A percentile compares a stretch with the other conserved stretches of the same genome.
These are phyloP conservation scores for Abelmoschus esculentus DNA, from an alignment of 345 rosid species.

Conservation along the genomic window DNA sequence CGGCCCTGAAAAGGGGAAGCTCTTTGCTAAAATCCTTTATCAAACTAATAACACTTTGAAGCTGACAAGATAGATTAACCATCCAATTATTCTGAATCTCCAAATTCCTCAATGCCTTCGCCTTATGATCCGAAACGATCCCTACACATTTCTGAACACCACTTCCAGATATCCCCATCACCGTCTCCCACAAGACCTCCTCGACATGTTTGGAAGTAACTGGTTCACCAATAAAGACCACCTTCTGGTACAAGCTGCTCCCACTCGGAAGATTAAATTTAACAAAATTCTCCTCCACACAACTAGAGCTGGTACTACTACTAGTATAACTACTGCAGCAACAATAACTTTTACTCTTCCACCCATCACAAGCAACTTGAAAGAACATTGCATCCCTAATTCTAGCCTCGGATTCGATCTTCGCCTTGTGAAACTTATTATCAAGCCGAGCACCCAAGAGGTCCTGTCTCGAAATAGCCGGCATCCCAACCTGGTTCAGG, in stretches of 20 bases:
- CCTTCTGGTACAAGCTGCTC: constrained; percentile 34
- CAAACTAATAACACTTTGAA: constrained; percentile 40
- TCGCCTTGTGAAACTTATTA: constrained; percentile 32
- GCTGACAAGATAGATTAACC: constrained; percentile 57
- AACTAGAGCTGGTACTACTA: background rate
- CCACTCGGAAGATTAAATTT: constrained; percentile 50
- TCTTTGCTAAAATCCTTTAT: constrained; percentile 44
- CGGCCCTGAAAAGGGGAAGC: constrained; percentile 35
- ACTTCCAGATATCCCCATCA: constrained; percentile 30
- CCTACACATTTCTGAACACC: constrained; percentile 44
- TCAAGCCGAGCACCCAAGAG: constrained; percentile 37
- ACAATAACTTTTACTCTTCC: constrained; percentile 35
- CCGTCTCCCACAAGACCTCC: constrained; percentile 42
- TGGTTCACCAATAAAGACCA: constrained; percentile 25
- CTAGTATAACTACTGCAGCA: background rate
- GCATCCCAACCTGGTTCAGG: constrained; percentile 48
- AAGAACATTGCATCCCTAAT: constrained; percentile 47
- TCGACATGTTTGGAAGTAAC: constrained; percentile 43
- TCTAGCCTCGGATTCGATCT: constrained; percentile 38
- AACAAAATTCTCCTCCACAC: constrained; percentile 35
- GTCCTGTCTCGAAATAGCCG: constrained; percentile 33
- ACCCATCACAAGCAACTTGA: constrained; percentile 46
- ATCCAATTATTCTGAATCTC: constrained; percentile 49
- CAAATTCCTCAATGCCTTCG: constrained; percentile 44
- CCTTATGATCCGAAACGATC: constrained; percentile 39